These are phyloP conservation scores for Geranomyces variabilis DNA, from an alignment of 192 early-diverging fungal genomes.

Conservation along the genomic window DNA sequence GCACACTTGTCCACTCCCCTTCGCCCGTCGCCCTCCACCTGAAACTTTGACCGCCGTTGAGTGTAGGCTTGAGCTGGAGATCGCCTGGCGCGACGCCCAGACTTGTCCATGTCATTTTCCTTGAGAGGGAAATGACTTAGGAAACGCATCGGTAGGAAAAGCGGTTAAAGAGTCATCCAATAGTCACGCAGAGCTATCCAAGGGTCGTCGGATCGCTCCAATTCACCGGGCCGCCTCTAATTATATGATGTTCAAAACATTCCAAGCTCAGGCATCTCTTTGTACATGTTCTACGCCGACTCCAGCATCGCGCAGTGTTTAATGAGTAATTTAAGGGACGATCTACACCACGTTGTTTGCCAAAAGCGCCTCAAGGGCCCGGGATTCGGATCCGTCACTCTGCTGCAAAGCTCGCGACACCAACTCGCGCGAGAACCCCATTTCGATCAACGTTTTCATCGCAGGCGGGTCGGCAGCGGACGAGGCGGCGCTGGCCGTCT, in stretches of 20 bases:
- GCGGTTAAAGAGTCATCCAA: no score
- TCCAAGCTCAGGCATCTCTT: no score
- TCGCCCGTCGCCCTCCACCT: constrained; percentile 76
- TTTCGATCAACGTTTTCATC: constrained; percentile 39
- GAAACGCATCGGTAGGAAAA: no score
- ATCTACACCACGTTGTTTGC: constrained; percentile 15
- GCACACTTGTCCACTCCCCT: constrained; percentile 63
- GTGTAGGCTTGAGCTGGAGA: constrained; percentile 76
- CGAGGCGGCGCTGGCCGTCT: background rate
- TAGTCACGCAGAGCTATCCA: no score
- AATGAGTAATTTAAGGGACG: no score
- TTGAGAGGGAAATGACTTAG: background rate
- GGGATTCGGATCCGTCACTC: constrained; percentile 43
- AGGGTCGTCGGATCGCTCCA: no score
- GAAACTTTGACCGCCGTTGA: constrained; percentile 90
- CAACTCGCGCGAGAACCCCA: constrained; percentile 57
- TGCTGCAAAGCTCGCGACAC: constrained; percentile 46
- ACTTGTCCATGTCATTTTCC: no score
- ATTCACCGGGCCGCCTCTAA: no score
- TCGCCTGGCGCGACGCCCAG: constrained; percentile 46
- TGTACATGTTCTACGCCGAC: no score
- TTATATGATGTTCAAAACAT: no score
- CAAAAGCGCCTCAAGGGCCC: constrained; percentile 54
- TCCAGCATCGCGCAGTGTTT: no score
- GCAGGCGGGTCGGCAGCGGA: background rate